Conservation (phyloP, 139 green algal genomes). For the Coelastrella sp. region DNA sequence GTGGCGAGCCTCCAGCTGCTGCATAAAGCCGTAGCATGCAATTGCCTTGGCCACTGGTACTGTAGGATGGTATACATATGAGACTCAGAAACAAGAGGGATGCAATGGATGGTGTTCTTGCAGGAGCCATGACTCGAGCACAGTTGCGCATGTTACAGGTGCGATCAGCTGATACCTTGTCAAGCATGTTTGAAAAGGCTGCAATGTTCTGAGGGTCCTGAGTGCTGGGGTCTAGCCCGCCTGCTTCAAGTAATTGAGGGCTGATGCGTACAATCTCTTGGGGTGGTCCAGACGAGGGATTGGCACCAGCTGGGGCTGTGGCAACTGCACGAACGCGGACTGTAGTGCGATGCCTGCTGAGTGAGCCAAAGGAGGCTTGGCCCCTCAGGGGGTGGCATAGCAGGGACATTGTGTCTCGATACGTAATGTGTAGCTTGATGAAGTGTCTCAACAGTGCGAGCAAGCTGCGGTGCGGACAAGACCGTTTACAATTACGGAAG, state of each 20-base stretch:
- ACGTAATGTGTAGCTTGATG: too few species aligned
- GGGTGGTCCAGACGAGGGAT: constrained; percentile 3
- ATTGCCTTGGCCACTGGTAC: too few species aligned
- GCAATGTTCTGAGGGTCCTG: constrained; percentile 1
- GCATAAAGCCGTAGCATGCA: too few species aligned
- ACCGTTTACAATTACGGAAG: too few species aligned
- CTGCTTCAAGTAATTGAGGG: constrained; percentile 26
- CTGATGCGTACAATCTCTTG: constrained; percentile 35
- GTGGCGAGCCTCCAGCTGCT: too few species aligned
- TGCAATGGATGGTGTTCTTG: too few species aligned
- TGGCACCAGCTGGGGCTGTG: constrained; percentile 3
- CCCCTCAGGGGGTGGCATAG: background rate
- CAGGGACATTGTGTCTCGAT: background rate
- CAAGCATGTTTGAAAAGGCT: constrained; percentile 8
- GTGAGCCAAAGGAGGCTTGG: background rate
- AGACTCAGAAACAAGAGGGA: too few species aligned
- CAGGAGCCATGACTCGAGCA: too few species aligned
- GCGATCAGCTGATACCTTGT: background rate
- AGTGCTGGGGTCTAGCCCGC: constrained; percentile 24
- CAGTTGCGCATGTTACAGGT: too few species aligned
- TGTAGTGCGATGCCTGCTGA: background rate
- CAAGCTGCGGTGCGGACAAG: too few species aligned
- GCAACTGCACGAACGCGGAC: background rate
- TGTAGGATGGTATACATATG: too few species aligned
- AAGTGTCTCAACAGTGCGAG: too few species aligned